Percentiles rank a stretch among this genome's conserved stretches.
Conservation (phyloP, 345 rosid species). For the Pelargonium nanum region DNA sequence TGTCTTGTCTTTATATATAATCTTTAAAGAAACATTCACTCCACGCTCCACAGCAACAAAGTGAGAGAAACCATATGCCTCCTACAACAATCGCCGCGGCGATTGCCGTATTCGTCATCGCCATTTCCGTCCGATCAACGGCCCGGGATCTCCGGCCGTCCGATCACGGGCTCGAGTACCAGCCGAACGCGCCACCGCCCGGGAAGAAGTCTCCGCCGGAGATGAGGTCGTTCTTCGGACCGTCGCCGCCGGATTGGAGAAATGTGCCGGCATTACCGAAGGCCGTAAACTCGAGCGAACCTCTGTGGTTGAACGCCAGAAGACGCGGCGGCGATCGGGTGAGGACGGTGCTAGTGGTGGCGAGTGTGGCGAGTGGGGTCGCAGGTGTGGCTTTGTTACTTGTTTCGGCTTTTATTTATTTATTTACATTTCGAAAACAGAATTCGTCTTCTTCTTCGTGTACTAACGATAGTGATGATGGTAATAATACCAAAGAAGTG, state of each 20-base stretch:
- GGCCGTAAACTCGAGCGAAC: slow-evolving; percentile 3
- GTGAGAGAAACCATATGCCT: not conserved
- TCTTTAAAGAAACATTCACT: not conserved
- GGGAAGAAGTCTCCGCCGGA: slow-evolving; percentile 8
- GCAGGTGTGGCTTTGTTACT: slow-evolving; percentile 15
- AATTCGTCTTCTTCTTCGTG: not conserved
- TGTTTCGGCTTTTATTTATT: slow-evolving; percentile 8
- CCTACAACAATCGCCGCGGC: not conserved
- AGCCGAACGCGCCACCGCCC: slow-evolving; percentile 5
- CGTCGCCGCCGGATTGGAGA: not conserved
- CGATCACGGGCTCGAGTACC: slow-evolving; percentile 20
- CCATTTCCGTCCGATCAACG: not conserved
- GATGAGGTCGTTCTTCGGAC: slow-evolving; percentile 15
- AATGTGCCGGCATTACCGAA: not conserved
- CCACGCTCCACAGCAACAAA: not conserved
- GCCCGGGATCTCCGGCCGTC: slow-evolving; percentile 16
- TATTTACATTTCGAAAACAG: slow-evolving; percentile 11
- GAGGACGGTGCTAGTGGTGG: slow-evolving; percentile 12
- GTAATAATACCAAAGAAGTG: too few species aligned
- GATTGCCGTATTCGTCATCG: slow-evolving; percentile 1
- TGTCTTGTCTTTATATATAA: too few species aligned
- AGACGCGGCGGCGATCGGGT: not conserved
- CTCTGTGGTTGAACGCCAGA: slow-evolving; percentile 6
- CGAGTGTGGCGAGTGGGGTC: slow-evolving; percentile 12
- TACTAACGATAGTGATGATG: not conserved